Evolutionary conservation across 495 filamentous ascomycete genomes (phyloP), one percentile per base, ranked within the genome.

Genomic region (Neurospora sp.): DNA sequence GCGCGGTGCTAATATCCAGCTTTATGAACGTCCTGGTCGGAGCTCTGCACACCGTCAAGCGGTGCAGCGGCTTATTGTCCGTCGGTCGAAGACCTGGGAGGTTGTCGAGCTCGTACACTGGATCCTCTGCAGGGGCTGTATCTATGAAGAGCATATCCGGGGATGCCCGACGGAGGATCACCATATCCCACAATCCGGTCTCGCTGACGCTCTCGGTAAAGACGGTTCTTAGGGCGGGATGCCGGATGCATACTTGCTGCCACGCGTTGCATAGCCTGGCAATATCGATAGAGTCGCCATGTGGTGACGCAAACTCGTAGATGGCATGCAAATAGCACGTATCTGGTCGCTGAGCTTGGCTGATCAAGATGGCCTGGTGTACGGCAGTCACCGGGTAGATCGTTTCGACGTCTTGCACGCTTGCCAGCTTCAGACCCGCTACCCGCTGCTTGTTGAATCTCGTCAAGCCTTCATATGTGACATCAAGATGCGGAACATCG

Each of bases 281-380:
- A n/a, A 77, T 79, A 42, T 85, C 83, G 40, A 85, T 77, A 1
- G 80, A 75, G 18, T 78, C 78, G 41, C 79, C 82, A 69, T 75
- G 81, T 9, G 79, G 77, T 3, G 78, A 79, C 9, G 80, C 84
- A 37, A 92, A 84, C 72, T 90, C 87, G 73, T 89, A 91, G 1
- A 89, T 90, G 69, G 85, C 87, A 71, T 89, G 85, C 4, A 89
- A 83, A 20, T 88, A 87, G 75, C 91, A 92, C 61, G 87, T 83
- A 7, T 86, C 87, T 16, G 84, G 85, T 61, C 88, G 81, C 40
- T 88, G 82, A 37, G 85, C 81, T 12, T 87, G 88, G 69, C 88
- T 89, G 42, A 91, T 85, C 9, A 93, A 76, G 22, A 93, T 87
- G 41, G 87, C 90, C 74, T 91, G 86, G 74, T 93, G 91, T 77